Percentiles rank a stretch among this genome's conserved stretches.
Conservation (phyloP, 208 protist species). For the Vickermania ingenoplastis region DNA sequence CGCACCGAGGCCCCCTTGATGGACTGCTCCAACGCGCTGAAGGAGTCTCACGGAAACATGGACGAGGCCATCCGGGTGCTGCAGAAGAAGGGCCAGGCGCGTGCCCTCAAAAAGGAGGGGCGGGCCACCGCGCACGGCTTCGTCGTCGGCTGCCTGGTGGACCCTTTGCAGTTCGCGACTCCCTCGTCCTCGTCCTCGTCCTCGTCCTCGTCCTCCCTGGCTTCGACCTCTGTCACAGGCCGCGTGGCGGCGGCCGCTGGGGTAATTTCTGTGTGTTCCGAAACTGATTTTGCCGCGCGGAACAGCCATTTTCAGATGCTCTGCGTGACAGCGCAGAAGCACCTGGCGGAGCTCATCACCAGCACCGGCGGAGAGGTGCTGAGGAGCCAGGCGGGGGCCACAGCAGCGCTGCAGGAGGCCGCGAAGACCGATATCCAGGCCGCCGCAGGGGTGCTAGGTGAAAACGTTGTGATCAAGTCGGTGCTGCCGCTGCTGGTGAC, state of each 20-base stretch:
- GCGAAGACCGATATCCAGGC: slow-evolving; percentile 28
- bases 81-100: slow-evolving; percentile 63
- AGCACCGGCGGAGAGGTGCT: slow-evolving; percentile 39
- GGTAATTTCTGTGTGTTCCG: slow-evolving; percentile 75
- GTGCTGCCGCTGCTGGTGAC: slow-evolving; percentile 38
- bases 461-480: slow-evolving; percentile 66
- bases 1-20: slow-evolving; percentile 83
- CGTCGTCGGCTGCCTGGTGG: slow-evolving; percentile 40
- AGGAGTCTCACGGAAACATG: slow-evolving; percentile 64
- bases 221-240: neutral
- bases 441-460: slow-evolving; percentile 69
- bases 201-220: neutral
- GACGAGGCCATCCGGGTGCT: slow-evolving; percentile 67
- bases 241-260: slow-evolving; percentile 18
- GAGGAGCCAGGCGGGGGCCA: slow-evolving; percentile 29
- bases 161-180: slow-evolving; percentile 12
- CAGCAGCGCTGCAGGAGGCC: slow-evolving; percentile 25
- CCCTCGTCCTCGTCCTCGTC: slow-evolving; percentile 10
- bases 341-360: slow-evolving; percentile 29
- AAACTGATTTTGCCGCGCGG: slow-evolving; percentile 88
- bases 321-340: slow-evolving; percentile 26
- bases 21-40: slow-evolving; percentile 81
- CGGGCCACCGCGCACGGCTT: slow-evolving; percentile 78
- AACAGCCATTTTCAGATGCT: slow-evolving; percentile 62
- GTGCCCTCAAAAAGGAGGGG: slow-evolving; percentile 73